These are phyloP conservation scores for Aspergillus affinis DNA, from an alignment of 495 filamentous ascomycete species.

Conservation along the genomic window DNA sequence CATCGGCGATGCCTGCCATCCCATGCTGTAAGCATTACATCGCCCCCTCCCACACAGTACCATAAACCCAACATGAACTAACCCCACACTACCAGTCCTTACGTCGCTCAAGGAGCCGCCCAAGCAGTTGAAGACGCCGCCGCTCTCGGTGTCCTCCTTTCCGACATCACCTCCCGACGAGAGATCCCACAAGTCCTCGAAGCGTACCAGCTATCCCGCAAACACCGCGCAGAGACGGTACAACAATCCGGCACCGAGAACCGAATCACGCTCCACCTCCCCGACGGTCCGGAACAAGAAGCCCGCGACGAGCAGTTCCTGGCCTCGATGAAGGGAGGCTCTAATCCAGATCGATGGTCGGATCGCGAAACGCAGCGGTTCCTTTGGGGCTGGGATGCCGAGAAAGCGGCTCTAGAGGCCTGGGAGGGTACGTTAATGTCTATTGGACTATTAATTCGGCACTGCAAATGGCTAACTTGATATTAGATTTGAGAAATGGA, in stretches of 20 bases:
- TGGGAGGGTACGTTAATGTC: slow-evolving; percentile 37
- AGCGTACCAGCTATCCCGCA: slow-evolving; percentile 50
- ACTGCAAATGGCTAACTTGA: neutral
- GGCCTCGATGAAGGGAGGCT: slow-evolving; percentile 31
- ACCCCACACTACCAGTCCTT: slow-evolving; percentile 26
- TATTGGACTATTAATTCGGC: neutral
- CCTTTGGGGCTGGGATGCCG: slow-evolving; percentile 51
- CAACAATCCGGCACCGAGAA: slow-evolving; percentile 52
- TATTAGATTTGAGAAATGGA: slow-evolving; percentile 2
- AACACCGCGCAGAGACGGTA: slow-evolving; percentile 48
- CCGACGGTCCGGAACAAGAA: slow-evolving; percentile 52
- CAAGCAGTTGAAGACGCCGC: slow-evolving; percentile 56
- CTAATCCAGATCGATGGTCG: slow-evolving; percentile 49
- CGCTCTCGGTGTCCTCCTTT: slow-evolving; percentile 49
- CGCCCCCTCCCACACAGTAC: neutral
- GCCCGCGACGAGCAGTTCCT: slow-evolving; percentile 50
- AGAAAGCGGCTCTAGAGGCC: slow-evolving; percentile 40
- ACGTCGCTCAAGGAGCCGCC: slow-evolving; percentile 53
- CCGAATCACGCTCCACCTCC: slow-evolving; percentile 52
- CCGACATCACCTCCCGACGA: slow-evolving; percentile 32
- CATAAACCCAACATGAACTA: neutral
- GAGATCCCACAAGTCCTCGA: slow-evolving; percentile 44
- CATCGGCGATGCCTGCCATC: slow-evolving; percentile 69
- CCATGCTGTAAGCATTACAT: slow-evolving; percentile 49
- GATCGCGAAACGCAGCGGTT: slow-evolving; percentile 48